Percentiles rank a stretch among this genome's conserved stretches.
phyloP scores from a whole-genome alignment of 176 grass and related monocot species.

The Phoenix dactylifera region DNA sequence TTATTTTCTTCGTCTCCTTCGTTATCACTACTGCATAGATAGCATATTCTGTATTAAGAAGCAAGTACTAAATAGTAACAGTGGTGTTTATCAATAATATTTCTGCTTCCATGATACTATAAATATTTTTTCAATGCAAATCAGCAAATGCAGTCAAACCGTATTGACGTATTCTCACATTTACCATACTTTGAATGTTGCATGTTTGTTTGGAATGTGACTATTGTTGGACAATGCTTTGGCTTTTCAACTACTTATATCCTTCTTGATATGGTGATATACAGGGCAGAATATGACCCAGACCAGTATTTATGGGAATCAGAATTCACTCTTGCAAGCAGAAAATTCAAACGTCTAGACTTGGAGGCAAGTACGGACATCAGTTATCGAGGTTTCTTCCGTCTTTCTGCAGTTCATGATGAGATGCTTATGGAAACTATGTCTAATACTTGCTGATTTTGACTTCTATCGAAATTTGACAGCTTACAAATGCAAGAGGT shows the following conservation, averaged over 20 bases:
- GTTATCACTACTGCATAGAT: too few relatives aligned
- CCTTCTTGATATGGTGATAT: conserved; percentile 13
- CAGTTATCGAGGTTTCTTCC: conserved; percentile 31
- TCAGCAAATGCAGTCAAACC: too few relatives aligned
- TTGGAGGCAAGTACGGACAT: conserved; percentile 98
- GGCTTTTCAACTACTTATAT: neutral
- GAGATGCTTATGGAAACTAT: neutral
- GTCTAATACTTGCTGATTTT: conserved; percentile 10
- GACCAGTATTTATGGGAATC: conserved; percentile 98
- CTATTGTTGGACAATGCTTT: neutral
- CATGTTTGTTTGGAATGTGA: too few relatives aligned
- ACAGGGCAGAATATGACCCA: conserved; percentile 96
- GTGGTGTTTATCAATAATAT: too few relatives aligned
- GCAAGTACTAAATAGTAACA: too few relatives aligned
- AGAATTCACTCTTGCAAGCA: conserved; percentile 88
- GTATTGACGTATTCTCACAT: too few relatives aligned
- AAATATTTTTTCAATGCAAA: too few relatives aligned
- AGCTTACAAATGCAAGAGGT: conserved; percentile 81
- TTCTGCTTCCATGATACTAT: too few relatives aligned
- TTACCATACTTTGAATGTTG: too few relatives aligned
- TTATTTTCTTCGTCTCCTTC: too few relatives aligned
- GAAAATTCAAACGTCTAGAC: conserved; percentile 91
- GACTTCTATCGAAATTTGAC: conserved; percentile 11
- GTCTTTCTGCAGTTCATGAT: conserved; percentile 18
- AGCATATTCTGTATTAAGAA: too few relatives aligned